Evolutionary conservation across 371 early-diverging fungal species (phyloP), one percentile per base, ranked within the genome.

Genomic region (Zychaea mexicana): DNA sequence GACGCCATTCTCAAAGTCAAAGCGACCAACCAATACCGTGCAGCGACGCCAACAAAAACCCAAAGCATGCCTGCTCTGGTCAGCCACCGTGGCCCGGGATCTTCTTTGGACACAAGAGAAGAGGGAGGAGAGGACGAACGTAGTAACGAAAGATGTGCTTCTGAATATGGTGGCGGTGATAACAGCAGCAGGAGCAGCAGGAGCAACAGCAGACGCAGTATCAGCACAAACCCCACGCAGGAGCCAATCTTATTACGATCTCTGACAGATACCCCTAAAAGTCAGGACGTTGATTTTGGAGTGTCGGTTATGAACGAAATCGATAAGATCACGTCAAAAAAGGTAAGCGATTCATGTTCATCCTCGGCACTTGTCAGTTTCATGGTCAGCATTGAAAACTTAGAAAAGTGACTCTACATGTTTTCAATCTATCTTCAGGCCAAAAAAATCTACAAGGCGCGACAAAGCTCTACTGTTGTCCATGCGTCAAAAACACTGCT

Each of bases 1-100:
- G 53, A 59, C n/a, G 65, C 60, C 28, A 54, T 65, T 26, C 7
- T 52, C 27, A 57, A 57, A 26, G 52, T 33, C 31, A 64, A 57
- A 58, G 58, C 52, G 19, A 1, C 24, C 4, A 49, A 46, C 28
- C 32, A 36, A 22, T 56, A 33, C 22, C 21, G 36, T 56, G 36
- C 56, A 30, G 56, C n/a, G 2, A 19, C 38, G 19, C 38, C 56
- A 3, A 0, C 49, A 49, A 55, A 55, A 55, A 55, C 55, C 10
- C 36, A 55, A 24, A 49, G 49, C 22, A 49, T 49, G 49, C 49
- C 54, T 1, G 12, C 54, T 2, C 32, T 54, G 13, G 24, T 27
- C 10, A 27, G 2, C 12, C 30, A 27, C 24, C 7, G 8, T 31
- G n/a, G 26, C 7, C 46, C 49, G 9, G 7, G 7, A 17, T 22